Base-by-base conservation (phyloP, 768 basidiomycete species). In the Mycena venus region DNA sequence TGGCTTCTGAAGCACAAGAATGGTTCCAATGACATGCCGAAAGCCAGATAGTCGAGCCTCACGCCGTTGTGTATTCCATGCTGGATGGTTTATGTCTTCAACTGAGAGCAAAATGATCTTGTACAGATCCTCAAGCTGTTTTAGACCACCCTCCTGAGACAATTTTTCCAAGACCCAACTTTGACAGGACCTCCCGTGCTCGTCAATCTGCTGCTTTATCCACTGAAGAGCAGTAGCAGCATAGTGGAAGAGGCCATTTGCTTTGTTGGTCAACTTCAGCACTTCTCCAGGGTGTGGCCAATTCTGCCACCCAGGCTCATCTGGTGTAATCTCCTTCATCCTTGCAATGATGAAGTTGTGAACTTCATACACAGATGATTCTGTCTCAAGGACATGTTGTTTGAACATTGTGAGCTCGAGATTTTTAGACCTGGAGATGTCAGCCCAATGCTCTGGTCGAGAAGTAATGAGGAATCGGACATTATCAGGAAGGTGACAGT, bases 401-500 rank as follows among this genome's bases (percentile, higher is more conserved):
- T 55, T 66, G 31, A 66, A 55, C 64, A 40, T 36, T 40, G 32
- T 10, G 31, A 47, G 40, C 27, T 58, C 40, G 3, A 68, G 66
- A 68, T 55, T 68, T 44, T 58, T 42, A 36, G 66, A 68, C 12
- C 9, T 40, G 31, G 55, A 68, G 66, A 68, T 68, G 25, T 32
- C 55, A 11, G 65, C 65, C 65, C 65, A 67, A n/a, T 47, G 67
- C 67, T 68, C 56, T 47, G 67, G 56, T 47, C 67, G 67, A 42
- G 65, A 66, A 64, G 62, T 49, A 25, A 64, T 51, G 23, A 64
- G 9, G 47, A 64, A 66, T 53, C 64, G 49, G 36, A 68, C 12
- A 40, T 68, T 68, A 23, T 68, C 55, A 32, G 66, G 66, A 58
- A 68, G 66, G 25, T 68, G n/a, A 32, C 27, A 47, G 66, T n/a